Evolutionary conservation across 2,329 filamentous ascomycete species (phyloP).

Genomic region (Cryphonectria radicalis): DNA sequence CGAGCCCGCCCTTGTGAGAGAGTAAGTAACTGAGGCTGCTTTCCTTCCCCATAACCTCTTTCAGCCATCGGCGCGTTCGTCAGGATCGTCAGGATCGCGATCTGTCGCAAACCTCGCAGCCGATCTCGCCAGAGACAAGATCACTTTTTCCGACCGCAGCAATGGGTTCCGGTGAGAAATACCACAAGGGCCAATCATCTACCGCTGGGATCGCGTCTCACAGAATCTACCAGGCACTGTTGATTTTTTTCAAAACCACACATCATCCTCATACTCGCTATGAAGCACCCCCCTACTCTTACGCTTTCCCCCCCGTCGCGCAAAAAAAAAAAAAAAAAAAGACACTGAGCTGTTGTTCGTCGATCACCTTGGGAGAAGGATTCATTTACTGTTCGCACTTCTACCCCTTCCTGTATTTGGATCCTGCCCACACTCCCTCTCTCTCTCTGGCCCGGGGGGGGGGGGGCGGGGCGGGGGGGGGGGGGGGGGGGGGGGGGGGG

Average conservation of each 20-base stretch:
- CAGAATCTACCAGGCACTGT: constrained; percentile 67
- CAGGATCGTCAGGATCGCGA: constrained; percentile 33
- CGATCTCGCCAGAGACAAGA: constrained; percentile 39
- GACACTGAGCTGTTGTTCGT: constrained; percentile 46
- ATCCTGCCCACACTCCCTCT: constrained; percentile 49
- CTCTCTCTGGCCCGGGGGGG: no score
- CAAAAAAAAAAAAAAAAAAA: constrained; percentile 33
- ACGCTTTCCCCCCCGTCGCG: constrained; percentile 48
- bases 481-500: no score
- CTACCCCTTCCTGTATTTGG: constrained; percentile 66
- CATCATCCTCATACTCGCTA: constrained; percentile 40
- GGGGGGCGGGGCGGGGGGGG: no score
- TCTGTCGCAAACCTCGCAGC: constrained; percentile 45
- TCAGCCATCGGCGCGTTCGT: constrained; percentile 33
- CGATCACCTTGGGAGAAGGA: constrained; percentile 50
- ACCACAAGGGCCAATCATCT: constrained; percentile 61
- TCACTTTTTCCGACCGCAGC: constrained; percentile 33
- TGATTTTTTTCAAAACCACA: constrained; percentile 42
- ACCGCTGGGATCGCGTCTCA: constrained; percentile 66
- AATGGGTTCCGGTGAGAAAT: constrained; percentile 68
- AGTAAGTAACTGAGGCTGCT: constrained; percentile 84
- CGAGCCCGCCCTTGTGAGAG: constrained; percentile 92
- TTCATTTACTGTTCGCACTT: constrained; percentile 56
- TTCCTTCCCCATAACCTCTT: constrained; percentile 65
- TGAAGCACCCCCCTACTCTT: constrained; percentile 42